Evolutionary conservation across 2,329 filamentous ascomycete genomes (phyloP).

Genomic region (Aspergillus carbonarius): DNA sequence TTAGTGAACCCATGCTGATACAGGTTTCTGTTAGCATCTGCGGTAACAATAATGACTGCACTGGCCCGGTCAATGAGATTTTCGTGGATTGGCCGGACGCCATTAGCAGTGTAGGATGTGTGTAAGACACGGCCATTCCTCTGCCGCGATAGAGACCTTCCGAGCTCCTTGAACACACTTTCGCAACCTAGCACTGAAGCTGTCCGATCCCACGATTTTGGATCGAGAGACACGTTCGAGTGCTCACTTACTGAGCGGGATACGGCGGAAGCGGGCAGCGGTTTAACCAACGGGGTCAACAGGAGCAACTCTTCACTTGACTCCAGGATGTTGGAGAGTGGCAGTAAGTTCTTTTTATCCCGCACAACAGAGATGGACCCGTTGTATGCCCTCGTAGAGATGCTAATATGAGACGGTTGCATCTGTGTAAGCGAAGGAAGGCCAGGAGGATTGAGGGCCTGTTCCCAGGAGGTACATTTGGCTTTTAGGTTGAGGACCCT

Average conservation of each 20-base stretch:
- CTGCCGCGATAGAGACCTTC: conserved; percentile 80
- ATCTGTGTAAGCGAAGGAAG: conserved; percentile 73
- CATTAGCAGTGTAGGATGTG: conserved; percentile 93
- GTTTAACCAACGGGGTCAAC: conserved; percentile 85
- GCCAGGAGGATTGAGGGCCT: conserved; percentile 83
- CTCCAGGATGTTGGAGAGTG: conserved; percentile 76
- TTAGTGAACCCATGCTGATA: conserved; percentile 96
- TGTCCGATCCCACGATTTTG: conserved; percentile 55
- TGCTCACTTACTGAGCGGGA: conserved; percentile 64
- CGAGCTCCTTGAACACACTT: conserved; percentile 86
- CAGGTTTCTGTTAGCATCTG: conserved; percentile 88
- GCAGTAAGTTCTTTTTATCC: conserved; percentile 81
- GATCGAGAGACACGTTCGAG: conserved; percentile 52
- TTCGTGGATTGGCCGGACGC: conserved; percentile 87
- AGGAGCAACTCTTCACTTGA: conserved; percentile 86
- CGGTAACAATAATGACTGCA: conserved; percentile 85
- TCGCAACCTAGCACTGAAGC: conserved; percentile 83
- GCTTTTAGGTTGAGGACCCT: conserved; percentile 79
- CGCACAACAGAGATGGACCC: conserved; percentile 89
- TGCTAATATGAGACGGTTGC: conserved; percentile 74
- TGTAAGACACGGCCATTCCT: conserved; percentile 84
- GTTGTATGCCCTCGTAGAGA: conserved; percentile 86
- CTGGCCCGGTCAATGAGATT: conserved; percentile 86
- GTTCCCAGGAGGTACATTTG: conserved; percentile 84
- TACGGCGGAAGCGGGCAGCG: conserved; percentile 82